Base-by-base conservation (phyloP, 208 protist species). In the Kentomonas sorsogonicus region DNA sequence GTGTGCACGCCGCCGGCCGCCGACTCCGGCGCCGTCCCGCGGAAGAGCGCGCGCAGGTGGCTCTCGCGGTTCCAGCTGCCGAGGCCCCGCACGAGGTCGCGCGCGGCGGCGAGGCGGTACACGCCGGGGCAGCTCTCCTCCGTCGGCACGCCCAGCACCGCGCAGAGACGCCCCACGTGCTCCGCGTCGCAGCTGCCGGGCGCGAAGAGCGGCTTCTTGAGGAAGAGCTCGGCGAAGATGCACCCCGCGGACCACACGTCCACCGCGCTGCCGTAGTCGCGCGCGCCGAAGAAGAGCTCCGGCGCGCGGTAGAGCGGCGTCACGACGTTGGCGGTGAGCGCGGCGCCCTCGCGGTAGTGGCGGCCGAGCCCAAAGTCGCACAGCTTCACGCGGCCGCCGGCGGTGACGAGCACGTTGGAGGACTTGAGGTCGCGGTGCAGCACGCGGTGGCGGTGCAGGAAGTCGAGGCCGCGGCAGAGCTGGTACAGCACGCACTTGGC, bases 161-260 rank as follows among this genome's bases (percentile, higher is more conserved):
- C 63, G 48, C 91, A 97, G 20, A 98, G 70, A 5, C 74, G 75
- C n/a, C 67, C 69, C 11, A 97, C 74, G 59, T 97, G 89, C 44
- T 91, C 80, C 26, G 69, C 62, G 50, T 98, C 95, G n/a, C n/a
- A n/a, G 1, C 52, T 71, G n/a, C 70, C 61, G 7, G 91, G 89
- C 30, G 61, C 71, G 38, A 99, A 99, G 13, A 99, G 82, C 6
- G 98, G 98, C 36, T 87, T 74, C 33, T 97, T 96, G 2, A 99
- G 59, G 43, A 99, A 89, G 13, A 99, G 67, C 76, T 99, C 98
- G 3, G 95, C 98, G 33, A 99, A 71, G 26, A 99, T 98, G 81
- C 97, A 99, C 16, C 93, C 97, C 3, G 83, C 56, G 11, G 93
- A 98, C 96, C 95, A 98, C 16, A 98, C 78, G 72, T 98, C 96